Evolutionary conservation across 495 filamentous ascomycete genomes (phyloP).

Genomic region (Amphirosellinia nigrospora): DNA sequence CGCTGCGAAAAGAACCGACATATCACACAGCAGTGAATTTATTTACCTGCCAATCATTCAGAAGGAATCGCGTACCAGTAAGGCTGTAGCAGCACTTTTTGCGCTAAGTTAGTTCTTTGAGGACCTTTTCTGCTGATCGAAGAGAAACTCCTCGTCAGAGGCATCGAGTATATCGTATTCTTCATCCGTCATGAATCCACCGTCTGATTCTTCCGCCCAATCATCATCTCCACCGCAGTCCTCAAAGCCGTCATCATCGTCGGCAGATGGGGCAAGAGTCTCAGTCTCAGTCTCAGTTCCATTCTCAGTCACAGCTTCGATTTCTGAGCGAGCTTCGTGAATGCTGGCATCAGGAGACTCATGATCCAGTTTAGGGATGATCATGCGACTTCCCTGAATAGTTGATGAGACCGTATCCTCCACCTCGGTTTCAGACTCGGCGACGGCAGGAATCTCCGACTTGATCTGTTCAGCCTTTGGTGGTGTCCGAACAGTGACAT

Average conservation of each 20-base stretch:
- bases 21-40: conserved; percentile 12
- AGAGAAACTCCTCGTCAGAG: conserved; percentile 85
- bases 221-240: conserved; percentile 60
- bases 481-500: conserved; percentile 68
- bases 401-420: conserved; percentile 17
- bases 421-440: conserved; percentile 28
- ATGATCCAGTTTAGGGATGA: conserved; percentile 96
- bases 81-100: not conserved
- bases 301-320: conserved; percentile 32
- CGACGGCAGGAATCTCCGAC: conserved; percentile 27
- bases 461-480: conserved; percentile 28
- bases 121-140: conserved; percentile 42
- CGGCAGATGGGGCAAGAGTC: conserved; percentile 43
- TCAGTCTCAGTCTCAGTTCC: conserved; percentile 35
- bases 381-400: conserved; percentile 72
- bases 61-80: not conserved
- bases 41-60: conserved; percentile 4
- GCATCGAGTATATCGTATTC: conserved; percentile 97
- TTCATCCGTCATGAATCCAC: conserved; percentile 90
- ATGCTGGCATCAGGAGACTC: conserved; percentile 84
- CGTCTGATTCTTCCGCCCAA: conserved; percentile 65
- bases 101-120: conserved; percentile 41
- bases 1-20: conserved; percentile 11
- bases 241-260: conserved; percentile 71
- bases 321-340: conserved; percentile 57